These are phyloP conservation scores for Geotrichum ghanense DNA, from an alignment of 805 yeast genomes.

Conservation along the genomic window DNA sequence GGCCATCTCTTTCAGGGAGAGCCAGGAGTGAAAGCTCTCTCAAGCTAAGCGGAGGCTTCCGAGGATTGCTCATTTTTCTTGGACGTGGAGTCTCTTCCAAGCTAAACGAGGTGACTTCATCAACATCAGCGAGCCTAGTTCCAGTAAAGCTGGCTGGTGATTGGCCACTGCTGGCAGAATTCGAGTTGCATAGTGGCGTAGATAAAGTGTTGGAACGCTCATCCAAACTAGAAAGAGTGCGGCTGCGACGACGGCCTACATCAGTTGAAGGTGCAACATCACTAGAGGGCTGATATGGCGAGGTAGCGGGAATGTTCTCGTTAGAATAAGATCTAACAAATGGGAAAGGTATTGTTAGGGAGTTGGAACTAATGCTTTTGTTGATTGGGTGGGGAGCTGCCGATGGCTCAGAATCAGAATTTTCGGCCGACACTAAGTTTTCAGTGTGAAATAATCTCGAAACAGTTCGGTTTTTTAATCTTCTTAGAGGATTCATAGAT, in stretches of 20 bases:
- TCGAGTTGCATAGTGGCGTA: background rate
- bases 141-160: too few species aligned
- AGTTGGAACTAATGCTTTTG: background rate
- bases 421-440: background rate
- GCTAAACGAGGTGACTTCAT: conserved; percentile 10
- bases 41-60: conserved; percentile 1
- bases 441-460: background rate
- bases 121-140: conserved; percentile 8
- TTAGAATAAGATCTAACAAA: background rate
- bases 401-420: too few species aligned
- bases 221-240: background rate
- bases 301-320: background rate
- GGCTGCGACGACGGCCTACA: background rate
- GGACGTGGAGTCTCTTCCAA: conserved; percentile 5
- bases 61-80: background rate
- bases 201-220: background rate
- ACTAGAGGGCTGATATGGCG: background rate
- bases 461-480: background rate
- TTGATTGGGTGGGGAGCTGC: background rate
- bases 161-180: background rate
- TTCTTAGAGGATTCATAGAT: background rate
- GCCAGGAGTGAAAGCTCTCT: background rate
- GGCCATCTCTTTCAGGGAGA: conserved; percentile 14
- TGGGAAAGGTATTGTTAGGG: background rate
- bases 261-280: background rate